Evolutionary conservation across 2,329 filamentous ascomycete species (phyloP).

Genomic region (Arthrobotrys musiformis): DNA sequence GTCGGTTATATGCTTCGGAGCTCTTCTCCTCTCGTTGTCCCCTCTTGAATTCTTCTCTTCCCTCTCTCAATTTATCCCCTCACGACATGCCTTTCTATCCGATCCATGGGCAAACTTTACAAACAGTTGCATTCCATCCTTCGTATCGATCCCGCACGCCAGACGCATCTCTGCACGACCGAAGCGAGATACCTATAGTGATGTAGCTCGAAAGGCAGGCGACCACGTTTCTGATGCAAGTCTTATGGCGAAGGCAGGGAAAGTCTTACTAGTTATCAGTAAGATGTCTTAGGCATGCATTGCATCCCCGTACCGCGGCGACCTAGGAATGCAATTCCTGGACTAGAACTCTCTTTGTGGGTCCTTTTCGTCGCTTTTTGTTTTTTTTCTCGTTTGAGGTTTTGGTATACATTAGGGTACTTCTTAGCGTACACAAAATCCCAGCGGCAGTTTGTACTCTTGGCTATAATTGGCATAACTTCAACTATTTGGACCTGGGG

Average conservation of each 20-base stretch:
- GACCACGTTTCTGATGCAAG: conserved; percentile 7
- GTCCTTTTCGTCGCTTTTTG: not conserved
- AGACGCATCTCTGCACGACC: conserved; percentile 7
- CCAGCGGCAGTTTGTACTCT: not conserved
- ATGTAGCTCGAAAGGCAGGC: conserved; percentile 4
- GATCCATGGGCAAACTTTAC: not conserved
- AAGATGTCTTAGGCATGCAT: conserved; percentile 14
- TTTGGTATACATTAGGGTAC: not conserved
- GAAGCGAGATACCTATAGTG: conserved; percentile 4
- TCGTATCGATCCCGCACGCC: conserved; percentile 9
- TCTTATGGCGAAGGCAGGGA: not conserved
- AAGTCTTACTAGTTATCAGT: conserved; percentile 12
- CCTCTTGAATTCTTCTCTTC: not conserved
- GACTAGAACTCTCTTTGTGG: not conserved
- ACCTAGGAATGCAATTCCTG: not conserved
- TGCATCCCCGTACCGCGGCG: not conserved
- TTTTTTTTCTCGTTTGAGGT: not conserved
- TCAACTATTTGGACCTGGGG: too few species aligned
- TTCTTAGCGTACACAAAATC: not conserved
- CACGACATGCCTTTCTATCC: not conserved
- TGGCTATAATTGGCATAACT: not conserved
- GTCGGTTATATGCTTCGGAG: not conserved
- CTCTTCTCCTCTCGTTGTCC: not conserved
- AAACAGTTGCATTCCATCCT: not conserved
- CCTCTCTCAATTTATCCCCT: not conserved